Base-by-base conservation (phyloP, 805 yeast species). In the Isabelozyma rhagii region DNA sequence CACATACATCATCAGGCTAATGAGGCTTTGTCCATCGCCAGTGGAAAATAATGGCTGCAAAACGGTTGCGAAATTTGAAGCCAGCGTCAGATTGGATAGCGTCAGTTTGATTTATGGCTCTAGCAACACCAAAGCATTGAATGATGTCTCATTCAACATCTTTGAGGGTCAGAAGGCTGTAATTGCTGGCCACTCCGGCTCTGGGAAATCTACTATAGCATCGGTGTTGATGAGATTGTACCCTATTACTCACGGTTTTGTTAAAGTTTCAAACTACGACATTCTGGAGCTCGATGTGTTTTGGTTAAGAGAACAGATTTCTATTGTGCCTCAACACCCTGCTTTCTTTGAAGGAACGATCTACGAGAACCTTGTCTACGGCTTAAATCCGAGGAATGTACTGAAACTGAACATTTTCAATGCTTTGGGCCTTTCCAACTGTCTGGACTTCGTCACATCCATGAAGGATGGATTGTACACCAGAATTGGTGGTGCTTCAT, bases 181-280 rank as follows among this genome's bases (percentile, higher is more conserved):
- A 0, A 65, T 94, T 1, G 81, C 85, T 3, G 99, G 99, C 0
- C 82, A 80, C 36, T 89, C 97, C 1, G 99, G 99, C 0, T 79
- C 86, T 11, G 99, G 99, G 0, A 94, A 94, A 65, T 87, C 97
- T 0, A 90, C 98, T 0, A 53, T 93, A 1, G 67, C 82, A 0
- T 71, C 77, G 1, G 56, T 92, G 10, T 54, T 92, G 0, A 65
- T 83, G 1, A 71, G 85, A 45, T 64, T 92, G 1, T 82, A 82
- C 51, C 63, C 62, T 1, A 68, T 75, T 2, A 55, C 66, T 3
- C 54, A 66, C 0, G 77, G 81, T 0, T 47, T 67, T 0, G 67
- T 86, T 2, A 57, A 61, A 8, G 52, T 86, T 8, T 79, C 75
- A 40, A 82, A 79, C 0, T 55, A 58, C 2, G 82, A 83, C 51